Evolutionary conservation across 345 rosid species (phyloP), one percentile per base, ranked within the genome.

Genomic region (Euphorbia lathyris): DNA sequence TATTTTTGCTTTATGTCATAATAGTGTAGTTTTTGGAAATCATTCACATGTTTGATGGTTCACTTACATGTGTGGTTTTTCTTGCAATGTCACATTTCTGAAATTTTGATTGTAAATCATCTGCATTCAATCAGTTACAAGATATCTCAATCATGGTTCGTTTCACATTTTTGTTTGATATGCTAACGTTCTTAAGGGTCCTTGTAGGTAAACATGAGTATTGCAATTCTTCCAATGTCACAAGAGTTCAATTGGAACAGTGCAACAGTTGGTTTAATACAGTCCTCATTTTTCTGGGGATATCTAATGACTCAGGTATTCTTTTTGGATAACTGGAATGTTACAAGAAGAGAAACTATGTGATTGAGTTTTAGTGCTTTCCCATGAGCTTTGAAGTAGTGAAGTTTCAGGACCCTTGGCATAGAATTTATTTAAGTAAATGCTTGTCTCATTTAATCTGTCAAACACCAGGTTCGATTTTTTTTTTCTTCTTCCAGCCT

Each of bases 221-320:
- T 91, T 82, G 97, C 98, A 14, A 90, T 94, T 58, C 97, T 94
- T 77, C 97, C 98, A 36, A 94, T 94, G 98, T 94, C 97, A 45
- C 76, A 87, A 83, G 92, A 94, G 85, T 94, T 79, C 79, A 87
- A 83, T 72, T 94, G 98, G 98, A 91, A 85, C 82, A 91, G 96
- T 79, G 88, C 97, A 62, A 94, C 98, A 0, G 92, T 94, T 78
- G 98, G 98, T 76, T 83, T 89, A 79, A 94, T 91, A 72, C 98
- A 94, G 83, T 94, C 98, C 71, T 94, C 97, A 36, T 91, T 94
- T 86, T 94, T 94, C 93, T 88, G 98, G 98, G 98, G 98, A 42
- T 94, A 94, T 76, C 83, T 94, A 58, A 93, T 90, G 69, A 94
- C 98, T 62, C 98, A 94, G 97, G 98, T 93, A 52, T 57, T 63